phyloP scores from a whole-genome alignment of 2,329 filamentous ascomycete genomes.

The Botrytis byssoidea region DNA sequence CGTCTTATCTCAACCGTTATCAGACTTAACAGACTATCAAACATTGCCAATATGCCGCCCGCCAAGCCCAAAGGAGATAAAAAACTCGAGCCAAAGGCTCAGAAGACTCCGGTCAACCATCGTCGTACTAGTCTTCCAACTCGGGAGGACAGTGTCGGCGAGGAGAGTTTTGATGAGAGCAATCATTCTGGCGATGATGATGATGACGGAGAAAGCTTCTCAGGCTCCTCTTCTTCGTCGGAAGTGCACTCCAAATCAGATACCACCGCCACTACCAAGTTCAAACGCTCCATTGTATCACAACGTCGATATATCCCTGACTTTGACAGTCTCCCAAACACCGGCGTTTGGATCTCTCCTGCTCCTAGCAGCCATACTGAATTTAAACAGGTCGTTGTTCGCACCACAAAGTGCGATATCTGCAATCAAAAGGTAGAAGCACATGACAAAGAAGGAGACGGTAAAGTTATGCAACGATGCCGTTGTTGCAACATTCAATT shows the following conservation, averaged over 20 bases:
- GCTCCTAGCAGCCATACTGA: background rate
- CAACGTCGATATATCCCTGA: background rate
- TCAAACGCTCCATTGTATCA: background rate
- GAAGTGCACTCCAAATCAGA: background rate
- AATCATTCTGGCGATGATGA: background rate
- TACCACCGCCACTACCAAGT: background rate
- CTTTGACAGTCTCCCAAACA: background rate
- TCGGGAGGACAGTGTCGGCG: background rate
- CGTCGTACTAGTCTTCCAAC: background rate
- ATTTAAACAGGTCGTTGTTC: slow-evolving; percentile 1
- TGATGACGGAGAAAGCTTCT: background rate
- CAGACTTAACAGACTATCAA: background rate
- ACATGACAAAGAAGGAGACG: background rate
- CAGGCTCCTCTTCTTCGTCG: background rate
- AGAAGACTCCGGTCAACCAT: background rate
- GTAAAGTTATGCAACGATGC: slow-evolving; percentile 8
- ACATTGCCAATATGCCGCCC: background rate
- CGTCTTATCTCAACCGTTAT: background rate
- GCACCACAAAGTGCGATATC: slow-evolving; percentile 16
- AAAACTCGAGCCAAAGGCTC: background rate
- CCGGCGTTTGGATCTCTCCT: slow-evolving; percentile 3
- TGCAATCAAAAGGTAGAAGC: background rate
- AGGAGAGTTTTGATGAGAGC: background rate
- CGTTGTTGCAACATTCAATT: slow-evolving; percentile 2
- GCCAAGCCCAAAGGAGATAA: background rate